Conservation (phyloP, 208 protist species). For the Herpetomonas tarakana region DNA sequence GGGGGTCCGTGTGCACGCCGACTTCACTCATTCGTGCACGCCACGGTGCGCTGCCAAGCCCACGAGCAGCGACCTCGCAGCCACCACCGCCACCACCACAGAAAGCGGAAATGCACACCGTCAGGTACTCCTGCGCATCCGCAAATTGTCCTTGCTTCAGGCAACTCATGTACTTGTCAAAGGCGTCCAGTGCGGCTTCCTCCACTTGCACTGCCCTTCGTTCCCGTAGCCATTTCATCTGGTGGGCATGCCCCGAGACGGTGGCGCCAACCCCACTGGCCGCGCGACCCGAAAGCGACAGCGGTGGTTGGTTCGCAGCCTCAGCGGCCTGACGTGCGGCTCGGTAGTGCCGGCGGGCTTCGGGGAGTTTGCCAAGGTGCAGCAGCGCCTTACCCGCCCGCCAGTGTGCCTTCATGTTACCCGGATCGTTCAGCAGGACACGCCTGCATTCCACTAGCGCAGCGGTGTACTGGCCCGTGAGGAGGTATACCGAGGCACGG, state of each 20-base stretch:
- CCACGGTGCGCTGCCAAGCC: background rate
- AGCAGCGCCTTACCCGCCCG: conserved; percentile 62
- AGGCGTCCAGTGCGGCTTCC: conserved; percentile 24
- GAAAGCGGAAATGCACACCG: background rate
- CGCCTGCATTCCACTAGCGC: conserved; percentile 68
- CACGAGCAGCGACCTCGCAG: no score
- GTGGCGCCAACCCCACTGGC: background rate
- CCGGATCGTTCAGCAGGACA: conserved; percentile 39
- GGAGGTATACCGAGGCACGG: conserved; percentile 67
- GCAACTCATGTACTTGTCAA: conserved; percentile 49
- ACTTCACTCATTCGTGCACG: background rate
- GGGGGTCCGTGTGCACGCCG: background rate
- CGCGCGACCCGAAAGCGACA: background rate
- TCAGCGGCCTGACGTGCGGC: conserved; percentile 31
- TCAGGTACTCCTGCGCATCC: conserved; percentile 19
- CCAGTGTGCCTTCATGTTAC: conserved; percentile 66
- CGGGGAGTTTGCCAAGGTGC: conserved; percentile 16
- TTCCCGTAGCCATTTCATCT: conserved; percentile 20
- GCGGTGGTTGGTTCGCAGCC: no score
- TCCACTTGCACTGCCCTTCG: conserved; percentile 38
- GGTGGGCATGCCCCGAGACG: conserved; percentile 2
- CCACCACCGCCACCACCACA: background rate
- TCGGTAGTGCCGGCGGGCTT: conserved; percentile 51
- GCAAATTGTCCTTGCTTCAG: conserved; percentile 34
- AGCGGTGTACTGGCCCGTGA: conserved; percentile 48